Percentiles rank a stretch among this genome's conserved stretches.
These are phyloP conservation scores for Biscogniauxia mediterranea DNA, from an alignment of 2,329 filamentous ascomycete genomes.

Conservation along the genomic window DNA sequence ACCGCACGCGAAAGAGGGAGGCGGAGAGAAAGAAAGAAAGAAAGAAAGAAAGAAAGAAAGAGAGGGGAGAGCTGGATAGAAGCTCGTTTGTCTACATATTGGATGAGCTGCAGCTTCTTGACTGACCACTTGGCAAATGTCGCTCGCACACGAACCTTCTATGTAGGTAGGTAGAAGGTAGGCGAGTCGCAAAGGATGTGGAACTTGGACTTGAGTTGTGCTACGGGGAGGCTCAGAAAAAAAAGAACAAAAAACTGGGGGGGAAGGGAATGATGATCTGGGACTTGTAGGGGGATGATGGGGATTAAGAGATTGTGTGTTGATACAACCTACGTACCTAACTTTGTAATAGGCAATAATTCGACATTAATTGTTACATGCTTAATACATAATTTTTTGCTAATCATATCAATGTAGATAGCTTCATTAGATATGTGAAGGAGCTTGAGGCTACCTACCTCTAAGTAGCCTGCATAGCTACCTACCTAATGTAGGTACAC, in stretches of 20 bases:
- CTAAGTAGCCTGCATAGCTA: no score
- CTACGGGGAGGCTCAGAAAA: background rate
- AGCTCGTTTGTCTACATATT: background rate
- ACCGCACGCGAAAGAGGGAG: no score
- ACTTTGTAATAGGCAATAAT: background rate
- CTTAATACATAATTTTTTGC: background rate
- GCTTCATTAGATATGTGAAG: no score
- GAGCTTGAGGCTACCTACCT: no score
- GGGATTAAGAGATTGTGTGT: background rate
- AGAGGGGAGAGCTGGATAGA: background rate
- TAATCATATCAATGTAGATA: background rate
- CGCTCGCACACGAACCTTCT: background rate
- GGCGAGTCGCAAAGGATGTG: background rate
- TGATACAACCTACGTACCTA: background rate
- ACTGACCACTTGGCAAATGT: background rate
- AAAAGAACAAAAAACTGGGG: background rate
- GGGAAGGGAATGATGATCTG: background rate
- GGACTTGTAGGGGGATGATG: background rate
- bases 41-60: no score
- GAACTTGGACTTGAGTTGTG: background rate
- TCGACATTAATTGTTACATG: background rate
- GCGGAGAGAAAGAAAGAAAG: no score
- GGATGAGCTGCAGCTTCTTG: background rate
- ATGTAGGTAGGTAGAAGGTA: background rate
- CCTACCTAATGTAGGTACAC: no score